Base-by-base conservation (phyloP, 2,329 filamentous ascomycete species). In the Lachnellula subtilissima region DNA sequence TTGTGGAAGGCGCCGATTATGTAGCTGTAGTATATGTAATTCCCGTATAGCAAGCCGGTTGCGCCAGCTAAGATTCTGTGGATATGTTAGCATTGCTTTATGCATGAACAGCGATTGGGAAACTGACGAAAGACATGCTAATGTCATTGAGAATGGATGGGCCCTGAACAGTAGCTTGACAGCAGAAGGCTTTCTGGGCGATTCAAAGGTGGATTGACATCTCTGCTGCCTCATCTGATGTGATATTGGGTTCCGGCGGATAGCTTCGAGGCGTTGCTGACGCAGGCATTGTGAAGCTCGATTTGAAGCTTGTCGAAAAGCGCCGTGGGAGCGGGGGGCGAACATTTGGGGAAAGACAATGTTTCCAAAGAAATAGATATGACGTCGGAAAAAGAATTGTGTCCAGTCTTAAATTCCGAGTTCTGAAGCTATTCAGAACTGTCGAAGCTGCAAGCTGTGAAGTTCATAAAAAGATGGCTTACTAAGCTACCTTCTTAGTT, bases 1-100 rank as follows among this genome's bases (percentile, higher is more conserved):
- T 79, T 78, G 69, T 80, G 76, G 65, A 79, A 80, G 12, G 76
- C 65, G 15, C 67, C 66, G 28, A 70, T 62, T 28, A 71, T 67
- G 48, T 71, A 71, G 50, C 52, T 64, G 8, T 68, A 52, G 50
- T 71, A 71, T 50, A 63, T 57, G 51, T 66, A 67, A 55, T 70
- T 69, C 12, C 57, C 52, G 46, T 69, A 71, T 48, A 63, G 11
- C 22, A 69, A 55, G 32, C 50, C 48, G 25, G 60, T 64, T 12
- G 57, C 59, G 12, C 68, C 66, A 36, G 53, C 60, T 17, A 61
- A 19, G 11, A 70, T 69, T 25, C 67, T 70, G 52, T 49, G n/a
- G 14, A 36, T 55, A 42, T 55, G 39, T 8, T 22, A 45, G 17
- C n/a, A 32, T 25, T 23, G n/a, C 42, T 45, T 45, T 1, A 12